Evolutionary conservation across 192 early-diverging fungal genomes (phyloP), one percentile per base, ranked within the genome.

Genomic region (Phlyctochytrium planicorne): DNA sequence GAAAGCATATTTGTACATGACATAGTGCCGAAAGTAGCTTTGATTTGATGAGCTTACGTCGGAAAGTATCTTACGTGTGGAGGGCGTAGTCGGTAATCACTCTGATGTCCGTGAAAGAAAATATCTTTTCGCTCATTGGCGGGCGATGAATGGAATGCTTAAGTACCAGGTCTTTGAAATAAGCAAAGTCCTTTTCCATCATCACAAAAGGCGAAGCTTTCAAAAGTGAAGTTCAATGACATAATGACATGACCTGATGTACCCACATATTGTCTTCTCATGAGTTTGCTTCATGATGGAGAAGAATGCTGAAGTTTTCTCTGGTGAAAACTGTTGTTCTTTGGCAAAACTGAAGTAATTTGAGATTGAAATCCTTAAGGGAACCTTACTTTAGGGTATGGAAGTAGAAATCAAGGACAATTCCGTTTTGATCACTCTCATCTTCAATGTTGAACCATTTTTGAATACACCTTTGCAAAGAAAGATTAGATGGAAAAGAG

Each of bases 1-100:
- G 53, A 86, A 86, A 1, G 68, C 75, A 62, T 80, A 83, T 59
- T 84, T 86, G 71, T 86, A 86, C 74, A 86, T 74, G 10, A 82
- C 52, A 64, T 86, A 86, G 68, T 86, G 84, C 2, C 82, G 73
- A 59, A 86, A 86, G 65, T 83, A 85, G 35, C 77, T 84, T 34
- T 63, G n/a, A n/a, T n/a, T n/a, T n/a, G n/a, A n/a, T n/a, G n/a
- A n/a, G n/a, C n/a, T n/a, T 20, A 47, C 6, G 40, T 47, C 24
- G 53, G 20, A 27, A 53, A 24, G 30, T 23, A 47, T 57, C n/a
- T 27, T 55, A 83, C 75, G 83, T 84, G 59, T 84, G 77, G 20
- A 70, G 60, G 17, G 74, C 77, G 70, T 81, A 85, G 33, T 84
- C 80, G 1, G 70, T 69, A 16, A 84, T 77, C 2, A 52, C 34